Base-by-base conservation (phyloP, 345 rosid genomes). In the Iberis pinnata region DNA sequence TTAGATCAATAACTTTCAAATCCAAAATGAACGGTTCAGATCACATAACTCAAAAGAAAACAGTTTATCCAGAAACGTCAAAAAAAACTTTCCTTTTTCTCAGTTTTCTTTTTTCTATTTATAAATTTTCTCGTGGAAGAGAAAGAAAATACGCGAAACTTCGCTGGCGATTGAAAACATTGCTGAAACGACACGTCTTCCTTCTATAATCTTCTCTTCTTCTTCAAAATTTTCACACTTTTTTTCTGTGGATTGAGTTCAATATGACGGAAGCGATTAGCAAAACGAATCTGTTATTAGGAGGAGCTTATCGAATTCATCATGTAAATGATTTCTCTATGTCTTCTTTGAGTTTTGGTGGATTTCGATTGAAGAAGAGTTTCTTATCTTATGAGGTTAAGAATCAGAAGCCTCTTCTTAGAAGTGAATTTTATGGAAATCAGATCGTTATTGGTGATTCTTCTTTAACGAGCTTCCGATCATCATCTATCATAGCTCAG, bases 221-320 rank as follows among this genome's bases (percentile, higher is more conserved):
- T 1, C 29, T 26, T 59, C 32, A 18, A 20, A 26, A 59, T 70
- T 63, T 67, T 50, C 19, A 2, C 39, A 32, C 48, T 44, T 16
- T 46, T 47, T 33, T 12, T 38, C 38, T 14, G 22, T n/a, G n/a
- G n/a, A n/a, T n/a, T n/a, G n/a, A n/a, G n/a, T n/a, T n/a, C n/a
- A 29, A 6, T 29, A 82, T 81, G 88, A 75, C 81, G 8, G 80
- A 68, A 29, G 73, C 77, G 56, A 59, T 84, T 65, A 64, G 75
- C 70, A 73, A 63, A 61, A 13, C 78, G 18, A 76, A 63, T 65
- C 63, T 76, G 18, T 63, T 84, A 50, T 51, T 53, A 1, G 47
- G 61, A 1, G 33, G 33, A 60, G 56, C 61, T 40, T 53, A 55
- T 49, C 56, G 37, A 20, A 51, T 50, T 35, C 71, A 65, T 2